Evolutionary conservation across 2,329 filamentous ascomycete species (phyloP), one percentile per base, ranked within the genome.

Genomic region (Stagonosporopsis rhizophila): DNA sequence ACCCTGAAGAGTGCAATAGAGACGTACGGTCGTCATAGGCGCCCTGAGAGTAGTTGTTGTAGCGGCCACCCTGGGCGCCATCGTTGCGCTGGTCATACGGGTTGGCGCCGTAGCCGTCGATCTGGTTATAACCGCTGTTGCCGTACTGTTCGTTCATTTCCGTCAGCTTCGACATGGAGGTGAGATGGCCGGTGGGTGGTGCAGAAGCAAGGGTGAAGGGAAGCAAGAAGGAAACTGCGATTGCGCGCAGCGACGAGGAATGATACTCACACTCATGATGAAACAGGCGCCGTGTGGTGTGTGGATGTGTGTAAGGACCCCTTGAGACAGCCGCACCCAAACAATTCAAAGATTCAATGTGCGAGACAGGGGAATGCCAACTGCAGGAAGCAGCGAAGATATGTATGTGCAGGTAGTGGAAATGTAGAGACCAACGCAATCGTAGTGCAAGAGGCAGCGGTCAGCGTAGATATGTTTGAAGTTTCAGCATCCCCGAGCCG

Each of bases 41-140:
- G 57, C 76, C 71, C 66, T 77, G 71, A 51, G 74, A 73, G 67
- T 85, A 86, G 45, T 83, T 83, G 72, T 85, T 83, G 71, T 81
- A 84, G 61, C 83, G 80, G 70, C 80, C 81, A 70, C 83, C 84
- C 3, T 55, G 53, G 23, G 50, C 50, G 53, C 56, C 66, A 47
- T 70, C 63, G 58, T 72, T 71, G 59, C 75, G 73, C 61, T 78
- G 71, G 61, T 75, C 76, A 64, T 79, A 80, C 40, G 75, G 76
- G 65, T 81, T 80, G 66, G 75, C 68, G 62, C 72, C 75, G 65
- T 76, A 74, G 56, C 75, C 74, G 60, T 75, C 75, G 56, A 75
- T 72, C 61, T 77, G 72, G 66, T 72, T 68, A 69, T 77, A 77
- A 60, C 74, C 75, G 52, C 65, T 66, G 65, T 75, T 74, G 52